Base-by-base conservation (phyloP, 768 basidiomycete species). In the Stropharia rugosoannulata region DNA sequence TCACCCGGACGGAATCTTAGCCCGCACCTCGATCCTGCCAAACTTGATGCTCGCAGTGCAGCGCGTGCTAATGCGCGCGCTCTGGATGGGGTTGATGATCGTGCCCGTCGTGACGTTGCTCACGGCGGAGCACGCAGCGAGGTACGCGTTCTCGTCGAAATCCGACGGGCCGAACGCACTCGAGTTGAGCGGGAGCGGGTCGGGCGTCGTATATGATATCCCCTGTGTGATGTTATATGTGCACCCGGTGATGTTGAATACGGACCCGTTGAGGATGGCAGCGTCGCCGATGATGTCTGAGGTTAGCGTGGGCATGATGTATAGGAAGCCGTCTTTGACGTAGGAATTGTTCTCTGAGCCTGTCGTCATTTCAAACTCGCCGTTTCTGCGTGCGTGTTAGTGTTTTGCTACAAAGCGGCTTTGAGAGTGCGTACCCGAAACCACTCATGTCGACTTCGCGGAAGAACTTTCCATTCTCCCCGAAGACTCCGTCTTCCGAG, bases 321-420 rank as follows among this genome's bases (percentile, higher is more conserved):
- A 95, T 19, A 95, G 82, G 52, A 78, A 77, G 22, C 86, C 87
- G 68, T 95, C 76, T 46, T 80, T 75, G 50, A 95, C 82, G 72
- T 87, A 93, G 7, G 89, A 89, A 64, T 92, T 93, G 67, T 84
- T 84, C 32, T 76, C 62, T 5, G 85, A 86, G 12, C 70, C 71
- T 1, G 91, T 94, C 2, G 93, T 85, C 90, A 93, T 94, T 62
- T 93, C 87, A 61, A 95, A 95, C 64, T 93, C 84, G 35, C 85
- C 86, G 59, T 90, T 90, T 11, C 89, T 89, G 50, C 44, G 22
- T 40, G 40, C 36, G n/a, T n/a, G n/a, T n/a, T n/a, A n/a, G n/a
- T n/a, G n/a, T n/a, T n/a, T n/a, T n/a, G n/a, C n/a, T n/a, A n/a
- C n/a, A n/a, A n/a, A n/a, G n/a, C n/a, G n/a, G n/a, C n/a, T n/a